A percentile compares a stretch with the other conserved stretches of the same genome.
phyloP scores from a whole-genome alignment of 73 alveolate genomes.

The Paraurostyla sp. region DNA sequence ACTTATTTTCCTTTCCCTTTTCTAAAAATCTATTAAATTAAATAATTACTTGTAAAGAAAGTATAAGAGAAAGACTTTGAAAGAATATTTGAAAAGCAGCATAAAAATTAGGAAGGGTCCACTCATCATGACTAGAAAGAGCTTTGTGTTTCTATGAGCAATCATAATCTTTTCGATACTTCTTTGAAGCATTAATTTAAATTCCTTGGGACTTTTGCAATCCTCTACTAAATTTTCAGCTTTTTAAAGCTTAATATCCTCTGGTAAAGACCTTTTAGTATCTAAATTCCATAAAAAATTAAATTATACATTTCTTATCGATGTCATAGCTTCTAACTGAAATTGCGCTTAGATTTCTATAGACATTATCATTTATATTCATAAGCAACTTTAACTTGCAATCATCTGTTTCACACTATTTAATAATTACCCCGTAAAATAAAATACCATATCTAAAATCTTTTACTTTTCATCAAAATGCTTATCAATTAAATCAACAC shows the following conservation, averaged over 20 bases:
- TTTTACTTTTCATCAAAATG: constrained; percentile 26
- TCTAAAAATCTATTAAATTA: not conserved
- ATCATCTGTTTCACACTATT: not conserved
- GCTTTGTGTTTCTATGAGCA: constrained; percentile 63
- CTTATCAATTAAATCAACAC: constrained; percentile 28
- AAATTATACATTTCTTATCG: constrained; percentile 8
- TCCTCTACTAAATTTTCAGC: not conserved
- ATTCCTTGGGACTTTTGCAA: not conserved
- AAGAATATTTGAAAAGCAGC: constrained; percentile 42
- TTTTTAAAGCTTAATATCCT: not conserved
- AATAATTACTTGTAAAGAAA: constrained; percentile 34
- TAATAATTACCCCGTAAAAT: not conserved
- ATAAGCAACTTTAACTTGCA: not conserved
- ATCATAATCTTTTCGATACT: constrained; percentile 64
- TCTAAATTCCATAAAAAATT: not conserved
- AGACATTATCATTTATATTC: constrained; percentile 69
- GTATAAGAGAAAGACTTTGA: constrained; percentile 41
- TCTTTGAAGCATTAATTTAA: constrained; percentile 3
- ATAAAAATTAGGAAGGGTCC: constrained; percentile 64
- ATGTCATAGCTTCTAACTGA: constrained; percentile 25
- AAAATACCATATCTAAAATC: constrained; percentile 33
- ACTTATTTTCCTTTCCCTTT: not conserved
- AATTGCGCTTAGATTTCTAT: constrained; percentile 26
- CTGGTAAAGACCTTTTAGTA: not conserved
- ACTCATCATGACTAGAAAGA: constrained; percentile 69